A percentile compares a stretch with the other conserved stretches of the same genome.
phyloP scores from a whole-genome alignment of 108 stramenopile species.

The Cyclotella atomus region DNA sequence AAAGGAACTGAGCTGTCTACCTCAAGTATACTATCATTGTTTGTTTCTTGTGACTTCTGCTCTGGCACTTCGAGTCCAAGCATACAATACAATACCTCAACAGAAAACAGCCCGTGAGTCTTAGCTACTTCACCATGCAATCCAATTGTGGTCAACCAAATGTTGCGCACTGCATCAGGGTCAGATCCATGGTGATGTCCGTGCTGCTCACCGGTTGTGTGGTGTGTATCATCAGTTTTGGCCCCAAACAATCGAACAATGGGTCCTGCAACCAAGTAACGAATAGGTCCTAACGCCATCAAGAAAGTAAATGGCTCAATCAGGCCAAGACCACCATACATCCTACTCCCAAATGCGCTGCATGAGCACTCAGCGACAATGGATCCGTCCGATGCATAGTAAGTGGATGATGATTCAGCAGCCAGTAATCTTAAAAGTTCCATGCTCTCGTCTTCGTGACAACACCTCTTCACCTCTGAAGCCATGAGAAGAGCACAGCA shows the following conservation, averaged over 20 bases:
- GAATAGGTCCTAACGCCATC: conserved; percentile 66
- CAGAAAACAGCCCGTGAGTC: conserved; percentile 78
- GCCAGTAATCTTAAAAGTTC: conserved; percentile 10
- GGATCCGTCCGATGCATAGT: neutral
- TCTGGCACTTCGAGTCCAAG: conserved; percentile 65
- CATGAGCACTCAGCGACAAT: conserved; percentile 29
- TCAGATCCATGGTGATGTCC: conserved; percentile 15
- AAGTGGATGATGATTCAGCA: neutral
- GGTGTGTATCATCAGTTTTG: conserved; percentile 4
- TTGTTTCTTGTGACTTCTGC: neutral
- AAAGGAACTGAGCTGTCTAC: neutral
- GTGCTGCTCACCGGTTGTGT: conserved; percentile 11
- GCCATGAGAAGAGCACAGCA: conserved; percentile 66
- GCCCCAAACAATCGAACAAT: conserved; percentile 23
- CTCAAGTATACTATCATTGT: conserved; percentile 2
- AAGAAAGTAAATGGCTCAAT: conserved; percentile 81
- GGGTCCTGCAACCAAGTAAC: conserved; percentile 50
- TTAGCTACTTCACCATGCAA: conserved; percentile 73
- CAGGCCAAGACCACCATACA: conserved; percentile 72
- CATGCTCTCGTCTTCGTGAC: conserved; percentile 26
- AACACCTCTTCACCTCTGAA: conserved; percentile 75
- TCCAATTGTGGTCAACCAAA: conserved; percentile 77
- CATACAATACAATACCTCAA: conserved; percentile 83
- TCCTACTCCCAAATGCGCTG: conserved; percentile 59
- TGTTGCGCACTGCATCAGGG: conserved; percentile 50